Percentiles rank a stretch among this genome's conserved stretches.
These are phyloP conservation scores for Scheffersomyces ergatensis DNA, from an alignment of 805 yeast genomes.

Conservation along the genomic window DNA sequence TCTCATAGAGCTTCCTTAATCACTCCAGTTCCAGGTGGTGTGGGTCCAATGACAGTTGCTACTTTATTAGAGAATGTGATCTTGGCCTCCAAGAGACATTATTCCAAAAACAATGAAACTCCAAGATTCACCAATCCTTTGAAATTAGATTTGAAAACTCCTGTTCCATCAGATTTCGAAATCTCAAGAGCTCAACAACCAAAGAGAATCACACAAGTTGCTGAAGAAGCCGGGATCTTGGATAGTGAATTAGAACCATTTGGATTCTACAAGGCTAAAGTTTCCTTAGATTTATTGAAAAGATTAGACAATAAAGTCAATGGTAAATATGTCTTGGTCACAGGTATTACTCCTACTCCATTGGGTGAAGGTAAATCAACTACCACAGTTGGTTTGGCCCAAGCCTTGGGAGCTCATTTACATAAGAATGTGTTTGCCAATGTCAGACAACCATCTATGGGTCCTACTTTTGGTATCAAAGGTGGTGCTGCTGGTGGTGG, in stretches of 20 bases:
- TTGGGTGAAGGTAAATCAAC: slow-evolving; percentile 86
- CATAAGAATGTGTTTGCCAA: slow-evolving; percentile 70
- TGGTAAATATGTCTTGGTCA: slow-evolving; percentile 73
- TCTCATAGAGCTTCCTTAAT: slow-evolving; percentile 55
- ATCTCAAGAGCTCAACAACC: slow-evolving; percentile 77
- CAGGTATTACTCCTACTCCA: slow-evolving; percentile 86
- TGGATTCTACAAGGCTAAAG: slow-evolving; percentile 77
- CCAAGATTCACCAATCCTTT: slow-evolving; percentile 53
- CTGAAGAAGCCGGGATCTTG: slow-evolving; percentile 65
- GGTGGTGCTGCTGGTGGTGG: slow-evolving; percentile 95
- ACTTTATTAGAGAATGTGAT: slow-evolving; percentile 73
- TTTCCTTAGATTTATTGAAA: slow-evolving; percentile 59
- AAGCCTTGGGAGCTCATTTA: slow-evolving; percentile 76
- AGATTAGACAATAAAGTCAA: slow-evolving; percentile 58
- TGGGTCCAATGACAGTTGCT: slow-evolving; percentile 91
- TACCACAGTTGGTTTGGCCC: slow-evolving; percentile 79
- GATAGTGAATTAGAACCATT: slow-evolving; percentile 70
- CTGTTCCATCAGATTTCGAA: slow-evolving; percentile 80
- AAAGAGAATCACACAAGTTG: slow-evolving; percentile 65
- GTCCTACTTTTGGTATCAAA: slow-evolving; percentile 84
- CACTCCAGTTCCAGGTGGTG: slow-evolving; percentile 93
- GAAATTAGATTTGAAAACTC: slow-evolving; percentile 52
- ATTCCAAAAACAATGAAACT: slow-evolving; percentile 36
- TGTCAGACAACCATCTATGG: slow-evolving; percentile 87
- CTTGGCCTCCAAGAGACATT: slow-evolving; percentile 59